Conservation (phyloP, 2,329 filamentous ascomycete genomes). For the Ophiocordyceps sinensis region DNA sequence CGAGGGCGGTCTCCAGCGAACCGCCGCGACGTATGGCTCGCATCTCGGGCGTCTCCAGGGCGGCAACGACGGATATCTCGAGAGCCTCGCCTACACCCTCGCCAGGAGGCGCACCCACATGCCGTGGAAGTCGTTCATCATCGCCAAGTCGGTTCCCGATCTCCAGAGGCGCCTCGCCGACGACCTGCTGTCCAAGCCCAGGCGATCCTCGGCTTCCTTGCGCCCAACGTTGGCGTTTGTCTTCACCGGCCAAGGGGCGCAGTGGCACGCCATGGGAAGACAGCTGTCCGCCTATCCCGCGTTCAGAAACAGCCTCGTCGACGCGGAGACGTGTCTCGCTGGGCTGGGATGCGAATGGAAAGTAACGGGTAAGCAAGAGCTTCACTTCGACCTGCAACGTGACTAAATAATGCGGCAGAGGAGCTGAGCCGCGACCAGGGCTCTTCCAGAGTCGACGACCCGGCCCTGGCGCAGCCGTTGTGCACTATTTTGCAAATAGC, state of each 20-base stretch:
- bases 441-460: conserved; percentile 4
- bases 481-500: conserved; percentile 26
- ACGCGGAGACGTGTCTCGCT: neutral
- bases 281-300: conserved; percentile 3
- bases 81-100: too few species aligned
- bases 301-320: neutral
- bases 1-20: too few species aligned
- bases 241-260: conserved; percentile 13
- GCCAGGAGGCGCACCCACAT: too few species aligned
- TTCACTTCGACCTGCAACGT: conserved; percentile 8
- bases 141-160: neutral
- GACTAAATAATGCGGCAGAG: neutral
- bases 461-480: conserved; percentile 18
- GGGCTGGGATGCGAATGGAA: neutral
- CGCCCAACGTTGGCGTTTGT: conserved; percentile 8
- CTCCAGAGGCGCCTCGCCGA: neutral
- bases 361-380: too few species aligned
- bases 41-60: too few species aligned
- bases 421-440: neutral
- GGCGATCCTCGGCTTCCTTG: neutral
- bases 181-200: neutral
- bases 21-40: too few species aligned
- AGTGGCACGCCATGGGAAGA: conserved; percentile 11
- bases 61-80: too few species aligned
- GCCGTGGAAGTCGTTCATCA: too few species aligned